Conservation (phyloP, 805 yeast genomes). For the Deakozyma indianensis region DNA sequence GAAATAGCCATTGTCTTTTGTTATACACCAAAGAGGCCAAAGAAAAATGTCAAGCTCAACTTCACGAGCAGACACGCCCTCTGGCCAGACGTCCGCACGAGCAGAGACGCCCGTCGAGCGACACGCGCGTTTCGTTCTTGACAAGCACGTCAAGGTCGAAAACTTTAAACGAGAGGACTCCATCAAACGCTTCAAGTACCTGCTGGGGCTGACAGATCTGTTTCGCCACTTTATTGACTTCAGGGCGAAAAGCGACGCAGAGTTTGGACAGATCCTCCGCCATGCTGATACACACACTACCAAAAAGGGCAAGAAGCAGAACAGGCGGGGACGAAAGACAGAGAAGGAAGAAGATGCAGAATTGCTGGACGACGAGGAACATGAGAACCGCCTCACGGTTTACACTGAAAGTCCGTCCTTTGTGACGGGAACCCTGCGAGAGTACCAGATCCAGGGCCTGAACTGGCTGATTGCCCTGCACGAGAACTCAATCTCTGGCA, state of each 20-base stretch:
- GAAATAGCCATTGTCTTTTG: no score
- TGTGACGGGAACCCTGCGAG: conserved; percentile 61
- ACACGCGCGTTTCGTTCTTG: not conserved
- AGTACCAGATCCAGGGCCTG: conserved; percentile 86
- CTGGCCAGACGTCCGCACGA: not conserved
- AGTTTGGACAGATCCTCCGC: conserved; percentile 26
- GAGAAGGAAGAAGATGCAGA: conserved; percentile 96
- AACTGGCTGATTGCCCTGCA: conserved; percentile 86
- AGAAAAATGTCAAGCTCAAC: not conserved
- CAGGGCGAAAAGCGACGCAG: conserved; percentile 61
- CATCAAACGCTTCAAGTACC: conserved; percentile 60
- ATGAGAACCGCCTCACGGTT: conserved; percentile 39
- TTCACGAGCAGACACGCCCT: not conserved
- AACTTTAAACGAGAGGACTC: conserved; percentile 32
- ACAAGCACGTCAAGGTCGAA: not conserved
- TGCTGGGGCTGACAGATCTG: conserved; percentile 66
- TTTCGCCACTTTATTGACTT: conserved; percentile 77
- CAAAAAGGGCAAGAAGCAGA: conserved; percentile 8
- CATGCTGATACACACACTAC: conserved; percentile 17
- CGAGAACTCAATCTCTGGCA: conserved; percentile 79
- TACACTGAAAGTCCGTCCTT: conserved; percentile 74
- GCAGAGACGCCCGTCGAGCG: conserved; percentile 2
- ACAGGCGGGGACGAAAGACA: conserved; percentile 51
- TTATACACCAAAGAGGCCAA: no score
- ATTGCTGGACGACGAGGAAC: conserved; percentile 84